Evolutionary conservation across 2,329 filamentous ascomycete genomes (phyloP).

Genomic region (Phoma sp.): DNA sequence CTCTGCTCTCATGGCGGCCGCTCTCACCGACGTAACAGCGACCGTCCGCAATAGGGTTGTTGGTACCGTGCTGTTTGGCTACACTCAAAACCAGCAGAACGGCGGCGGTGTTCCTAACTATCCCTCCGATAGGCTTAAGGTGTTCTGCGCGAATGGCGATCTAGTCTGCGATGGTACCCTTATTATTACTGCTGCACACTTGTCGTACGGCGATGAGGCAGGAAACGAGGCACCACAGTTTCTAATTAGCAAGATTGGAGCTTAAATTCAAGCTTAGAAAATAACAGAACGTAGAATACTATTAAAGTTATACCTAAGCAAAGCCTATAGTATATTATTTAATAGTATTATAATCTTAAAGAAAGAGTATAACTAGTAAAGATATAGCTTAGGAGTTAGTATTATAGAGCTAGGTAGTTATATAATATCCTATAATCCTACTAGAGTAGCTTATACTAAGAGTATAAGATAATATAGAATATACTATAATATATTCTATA

Average conservation of each 20-base stretch:
- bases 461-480: too few relatives aligned
- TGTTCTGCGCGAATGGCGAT: constrained; percentile 48
- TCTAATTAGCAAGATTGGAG: constrained; percentile 29
- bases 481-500: too few relatives aligned
- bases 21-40: constrained; percentile 38
- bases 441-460: too few relatives aligned
- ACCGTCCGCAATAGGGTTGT: constrained; percentile 41
- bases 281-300: too few relatives aligned
- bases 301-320: too few relatives aligned
- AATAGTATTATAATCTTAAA: too few relatives aligned
- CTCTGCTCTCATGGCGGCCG: constrained; percentile 48
- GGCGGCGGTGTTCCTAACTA: constrained; percentile 45
- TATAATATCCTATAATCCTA: too few relatives aligned
- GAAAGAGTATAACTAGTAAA: too few relatives aligned
- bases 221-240: constrained; percentile 36
- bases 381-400: too few relatives aligned
- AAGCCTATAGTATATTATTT: too few relatives aligned
- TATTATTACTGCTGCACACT: constrained; percentile 42
- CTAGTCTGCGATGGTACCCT: constrained; percentile 47
- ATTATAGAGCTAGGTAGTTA: too few relatives aligned
- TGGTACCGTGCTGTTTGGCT: constrained; percentile 52
- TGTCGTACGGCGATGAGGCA: constrained; percentile 41
- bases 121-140: constrained; percentile 40
- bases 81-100: constrained; percentile 51
- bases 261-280: too few relatives aligned